Evolutionary conservation across 305 asterid genomes (phyloP).

Genomic region (Fraxinus dipetala): DNA sequence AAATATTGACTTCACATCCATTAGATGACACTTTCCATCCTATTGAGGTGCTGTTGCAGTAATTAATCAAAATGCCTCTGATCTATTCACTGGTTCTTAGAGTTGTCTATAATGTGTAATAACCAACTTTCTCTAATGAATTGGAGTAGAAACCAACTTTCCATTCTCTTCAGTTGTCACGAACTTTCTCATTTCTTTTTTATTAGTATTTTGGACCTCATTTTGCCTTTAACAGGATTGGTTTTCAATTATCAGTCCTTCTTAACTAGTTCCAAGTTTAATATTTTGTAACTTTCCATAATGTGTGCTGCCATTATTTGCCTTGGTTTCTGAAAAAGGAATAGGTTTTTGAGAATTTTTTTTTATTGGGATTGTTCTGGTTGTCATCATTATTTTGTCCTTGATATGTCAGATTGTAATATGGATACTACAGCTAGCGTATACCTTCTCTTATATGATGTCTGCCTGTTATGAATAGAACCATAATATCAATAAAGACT

Average conservation of each 20-base stretch:
- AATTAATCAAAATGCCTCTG: background rate
- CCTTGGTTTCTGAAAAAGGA: background rate
- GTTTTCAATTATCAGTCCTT: background rate
- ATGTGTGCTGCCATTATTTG: background rate
- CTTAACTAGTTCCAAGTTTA: background rate
- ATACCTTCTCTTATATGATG: background rate
- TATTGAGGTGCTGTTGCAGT: background rate
- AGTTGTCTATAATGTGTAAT: background rate
- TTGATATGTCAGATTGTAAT: background rate
- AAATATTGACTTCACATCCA: background rate
- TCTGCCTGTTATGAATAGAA: background rate
- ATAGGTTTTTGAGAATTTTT: background rate
- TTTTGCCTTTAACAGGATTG: background rate
- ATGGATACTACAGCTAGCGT: background rate
- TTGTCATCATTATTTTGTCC: background rate
- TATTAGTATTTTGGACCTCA: background rate
- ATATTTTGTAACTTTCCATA: background rate
- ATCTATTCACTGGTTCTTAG: background rate
- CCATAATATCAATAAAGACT: background rate
- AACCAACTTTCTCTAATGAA: background rate
- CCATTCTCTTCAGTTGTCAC: background rate
- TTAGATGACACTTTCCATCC: background rate
- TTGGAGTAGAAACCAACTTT: background rate
- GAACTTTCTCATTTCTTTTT: background rate
- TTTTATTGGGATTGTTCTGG: background rate